Evolutionary conservation across 352 stramenopile genomes (phyloP), one percentile per base, ranked within the genome.

Genomic region (Paralagenidium karlingii): DNA sequence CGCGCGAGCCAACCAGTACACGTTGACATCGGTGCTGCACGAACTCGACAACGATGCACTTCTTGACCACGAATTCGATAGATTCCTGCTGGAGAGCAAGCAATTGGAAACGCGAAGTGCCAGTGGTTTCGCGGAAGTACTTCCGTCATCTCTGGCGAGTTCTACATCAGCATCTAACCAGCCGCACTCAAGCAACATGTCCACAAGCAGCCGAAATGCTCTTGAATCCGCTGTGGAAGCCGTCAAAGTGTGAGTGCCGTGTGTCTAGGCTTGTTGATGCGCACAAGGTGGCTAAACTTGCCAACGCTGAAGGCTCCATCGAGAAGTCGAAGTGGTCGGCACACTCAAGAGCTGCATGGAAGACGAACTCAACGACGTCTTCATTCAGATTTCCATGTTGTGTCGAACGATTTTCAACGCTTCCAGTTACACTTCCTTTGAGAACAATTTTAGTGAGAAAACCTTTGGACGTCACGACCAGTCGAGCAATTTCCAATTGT

Each of bases 371-470:
- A 51, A 76, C 43, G 59, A 63, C 18, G 61, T 84, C 2, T 50
- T 87, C 19, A 45, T 56, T 18, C 49, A 79, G 25, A 68, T 90
- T 30, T 79, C 73, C 21, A 58, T 70, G 21, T 74, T 87, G 16
- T 90, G 70, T 22, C 55, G 69, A 8, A 60, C 58, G 8, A 79
- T 84, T 33, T 87, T 80, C 56, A 83, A 82, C 41, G 63, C 64
- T 2, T 73, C 60, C 43, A 83, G 67, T 43, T 76, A 65, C 38
- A 87, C 68, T n/a, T 84, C 74, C 3, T 82, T 83, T 38, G 66
- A 75, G 34, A 82, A 80, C 44, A 63, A 51, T 22, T 83, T 83
- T 45, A 86, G 63, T 8, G 63, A 87, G 34, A 75, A 69, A 13
- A 69, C 65, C 5, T 90, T 87, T 37, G 76, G 73, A 13, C 60